Evolutionary conservation across 805 yeast genomes (phyloP), one percentile per base, ranked within the genome.

Genomic region (Suhomyces canberraensis): DNA sequence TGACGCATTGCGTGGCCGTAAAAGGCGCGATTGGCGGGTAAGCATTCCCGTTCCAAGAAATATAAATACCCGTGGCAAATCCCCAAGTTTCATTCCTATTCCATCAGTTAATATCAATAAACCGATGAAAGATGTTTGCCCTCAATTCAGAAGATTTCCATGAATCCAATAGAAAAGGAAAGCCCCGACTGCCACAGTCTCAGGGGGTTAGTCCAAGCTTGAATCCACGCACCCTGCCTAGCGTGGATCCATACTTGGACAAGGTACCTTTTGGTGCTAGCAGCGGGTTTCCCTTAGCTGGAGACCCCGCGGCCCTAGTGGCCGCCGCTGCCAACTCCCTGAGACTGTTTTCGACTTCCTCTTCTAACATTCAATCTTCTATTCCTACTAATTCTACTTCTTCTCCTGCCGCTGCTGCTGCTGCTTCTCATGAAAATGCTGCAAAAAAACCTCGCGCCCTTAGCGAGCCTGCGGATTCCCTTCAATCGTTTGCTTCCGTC

Each of bases 111-210:
- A n/a, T n/a, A n/a, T n/a, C n/a, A n/a, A n/a, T n/a, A n/a, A 18
- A 38, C 30, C 19, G 43, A 45, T 44, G 47, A 32, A 33, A 11
- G 16, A 36, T 36, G 39, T 36, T 40, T 28, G 39, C 44, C 20
- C 37, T 31, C 44, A 36, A 31, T 26, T 36, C 40, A 45, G 48
- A 42, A 45, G 44, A 41, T 31, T 36, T 26, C 48, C 48, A 45
- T 45, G 46, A 42, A 41, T 38, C 46, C 18, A 33, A 27, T 25
- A 27, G 32, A 14, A 39, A 42, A 33, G 48, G 48, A 18, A 45
- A 45, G 41, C 48, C 48, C 28, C 48, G 46, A 42, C 48, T 45
- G 48, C 46, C 48, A n/a, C 35, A 40, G 48, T 45, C 48, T 42
- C 48, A 45, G 48, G 48, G 44, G 37, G 44, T 30, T 36, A 35